phyloP scores from a whole-genome alignment of 768 basidiomycete species.

The Lactarius vividus region DNA sequence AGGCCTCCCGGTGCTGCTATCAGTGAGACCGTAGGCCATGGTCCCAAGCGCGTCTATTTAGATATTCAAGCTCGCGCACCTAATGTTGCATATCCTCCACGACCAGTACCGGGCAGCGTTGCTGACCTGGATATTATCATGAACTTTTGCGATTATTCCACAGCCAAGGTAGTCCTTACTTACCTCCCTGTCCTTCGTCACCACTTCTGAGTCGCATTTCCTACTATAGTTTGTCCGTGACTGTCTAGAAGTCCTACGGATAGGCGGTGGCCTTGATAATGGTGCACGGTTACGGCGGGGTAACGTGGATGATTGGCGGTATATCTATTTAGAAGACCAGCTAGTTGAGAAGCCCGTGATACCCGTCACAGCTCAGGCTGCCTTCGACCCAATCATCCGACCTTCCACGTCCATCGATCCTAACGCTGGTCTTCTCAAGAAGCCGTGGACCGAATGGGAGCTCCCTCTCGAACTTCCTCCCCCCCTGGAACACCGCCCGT shows the following conservation, averaged over 20 bases:
- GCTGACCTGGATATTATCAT: conserved; percentile 89
- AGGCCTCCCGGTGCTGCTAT: conserved; percentile 47
- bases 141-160: conserved; percentile 90
- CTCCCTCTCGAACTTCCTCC: conserved; percentile 47
- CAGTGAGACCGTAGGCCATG: conserved; percentile 65
- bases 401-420: conserved; percentile 40
- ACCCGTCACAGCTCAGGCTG: conserved; percentile 32
- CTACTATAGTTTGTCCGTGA: conserved; percentile 85
- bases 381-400: conserved; percentile 29
- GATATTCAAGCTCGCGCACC: conserved; percentile 62
- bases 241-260: conserved; percentile 90
- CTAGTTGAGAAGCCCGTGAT: conserved; percentile 41
- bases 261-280: conserved; percentile 86
- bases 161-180: conserved; percentile 54
- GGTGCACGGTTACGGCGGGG: conserved; percentile 71
- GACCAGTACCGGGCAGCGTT: conserved; percentile 80
- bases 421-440: conserved; percentile 55
- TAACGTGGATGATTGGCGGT: conserved; percentile 79
- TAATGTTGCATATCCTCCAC: conserved; percentile 77
- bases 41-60: conserved; percentile 75
- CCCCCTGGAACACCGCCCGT: conserved; percentile 52
- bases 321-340: conserved; percentile 74
- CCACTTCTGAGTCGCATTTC: conserved; percentile 1
- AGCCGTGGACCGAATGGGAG: conserved; percentile 64
- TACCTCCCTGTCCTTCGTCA: conserved; percentile 14